Base-by-base conservation (phyloP, 1,139 yeast species). In the Scheffersomyces lignicola region DNA sequence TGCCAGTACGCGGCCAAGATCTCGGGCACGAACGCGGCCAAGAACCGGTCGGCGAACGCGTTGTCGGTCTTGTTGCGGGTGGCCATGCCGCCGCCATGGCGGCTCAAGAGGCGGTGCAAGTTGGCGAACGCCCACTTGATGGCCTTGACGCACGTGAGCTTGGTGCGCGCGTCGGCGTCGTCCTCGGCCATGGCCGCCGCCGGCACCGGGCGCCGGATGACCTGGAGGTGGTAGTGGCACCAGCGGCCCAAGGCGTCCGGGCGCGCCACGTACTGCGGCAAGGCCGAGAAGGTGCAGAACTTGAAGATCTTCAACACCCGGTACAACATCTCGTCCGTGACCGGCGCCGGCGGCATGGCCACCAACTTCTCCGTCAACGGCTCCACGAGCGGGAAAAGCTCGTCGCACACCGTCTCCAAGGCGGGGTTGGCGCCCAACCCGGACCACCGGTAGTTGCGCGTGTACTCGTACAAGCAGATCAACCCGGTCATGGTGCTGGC, bases 121-220 rank as follows among this genome's bases (percentile, higher is more conserved):
- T 83, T 83, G 18, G 82, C 88, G 56, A 78, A 81, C 35, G 82
- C 78, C 90, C 90, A 83, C 56, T 83, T 83, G 36, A 78, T 76
- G 24, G 83, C 72, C 48, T 80, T 81, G 17, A 77, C 67, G 46
- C 85, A 60, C 28, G 76, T 78, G 46, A 71, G 69, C 16, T 54
- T 44, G 3, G 52, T 45, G 44, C 73, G 60, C 17, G 50, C 44
- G 21, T 67, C 76, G 3, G 46, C 33, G 5, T 55, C 49, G 25
- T 67, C 71, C 32, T 69, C 68, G n/a, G 62, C 53, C 47, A 64
- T 43, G 0, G 70, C 61, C 6, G 57, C 49, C 5, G 49, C 52
- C 0, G 73, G 73, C 32, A 71, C 60, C 2, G 74, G 73, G 36
- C 65, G 56, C 44, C 66, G 65, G 42, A 78, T 70, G 30, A 80